Evolutionary conservation across 2,329 filamentous ascomycete species (phyloP).

Genomic region (Hymenoscyphus fructigenus): DNA sequence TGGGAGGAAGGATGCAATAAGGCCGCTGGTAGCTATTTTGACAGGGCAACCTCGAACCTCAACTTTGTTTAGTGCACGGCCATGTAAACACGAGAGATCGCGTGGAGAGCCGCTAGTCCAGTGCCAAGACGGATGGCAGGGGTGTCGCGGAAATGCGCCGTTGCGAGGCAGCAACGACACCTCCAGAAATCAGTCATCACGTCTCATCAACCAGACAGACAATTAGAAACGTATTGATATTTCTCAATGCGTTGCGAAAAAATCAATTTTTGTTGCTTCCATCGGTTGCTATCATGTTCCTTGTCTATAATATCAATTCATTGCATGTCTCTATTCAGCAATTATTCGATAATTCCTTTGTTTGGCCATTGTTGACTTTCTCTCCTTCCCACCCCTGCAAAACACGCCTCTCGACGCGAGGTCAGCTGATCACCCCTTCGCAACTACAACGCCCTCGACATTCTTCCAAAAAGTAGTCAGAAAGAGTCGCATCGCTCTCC

Average conservation of each 20-base stretch:
- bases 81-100: constrained; percentile 8
- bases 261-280: neutral
- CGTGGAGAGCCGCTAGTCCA: neutral
- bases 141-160: neutral
- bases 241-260: neutral
- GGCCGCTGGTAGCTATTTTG: neutral
- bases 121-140: neutral
- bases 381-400: neutral
- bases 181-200: neutral
- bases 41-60: constrained; percentile 8
- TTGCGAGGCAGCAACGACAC: neutral
- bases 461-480: neutral
- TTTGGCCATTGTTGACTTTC: constrained; percentile 1
- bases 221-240: neutral
- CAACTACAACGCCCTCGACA: neutral
- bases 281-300: neutral
- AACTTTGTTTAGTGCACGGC: neutral
- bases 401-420: neutral
- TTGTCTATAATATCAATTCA: neutral
- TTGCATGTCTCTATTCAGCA: neutral
- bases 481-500: constrained; percentile 2
- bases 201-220: neutral
- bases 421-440: neutral
- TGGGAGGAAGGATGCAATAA: constrained; percentile 5
- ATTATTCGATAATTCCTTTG: neutral